phyloP scores from a whole-genome alignment of 768 basidiomycete genomes.

The Tulasnella sp. region DNA sequence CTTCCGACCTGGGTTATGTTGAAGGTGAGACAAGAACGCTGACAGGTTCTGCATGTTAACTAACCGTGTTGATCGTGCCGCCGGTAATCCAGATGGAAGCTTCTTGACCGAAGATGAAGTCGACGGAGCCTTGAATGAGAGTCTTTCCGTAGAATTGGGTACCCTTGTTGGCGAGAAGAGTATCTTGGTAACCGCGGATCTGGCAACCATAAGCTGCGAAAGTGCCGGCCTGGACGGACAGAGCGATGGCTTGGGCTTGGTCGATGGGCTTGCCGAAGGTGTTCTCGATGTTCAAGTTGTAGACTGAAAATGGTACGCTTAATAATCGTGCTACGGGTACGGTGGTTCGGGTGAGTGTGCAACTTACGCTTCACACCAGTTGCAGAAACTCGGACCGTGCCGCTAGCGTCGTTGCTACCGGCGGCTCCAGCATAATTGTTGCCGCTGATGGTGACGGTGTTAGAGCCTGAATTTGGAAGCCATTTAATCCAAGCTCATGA shows the following conservation, averaged over 20 bases:
- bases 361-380: constrained; percentile 34
- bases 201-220: constrained; percentile 34
- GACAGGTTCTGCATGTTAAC: not conserved
- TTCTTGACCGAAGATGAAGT: constrained; percentile 35
- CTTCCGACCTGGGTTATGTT: constrained; percentile 17
- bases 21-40: not conserved
- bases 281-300: constrained; percentile 36
- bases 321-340: not conserved
- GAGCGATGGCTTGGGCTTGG: constrained; percentile 34
- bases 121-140: constrained; percentile 36
- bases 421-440: constrained; percentile 37
- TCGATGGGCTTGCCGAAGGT: constrained; percentile 33
- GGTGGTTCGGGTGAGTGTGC: not conserved
- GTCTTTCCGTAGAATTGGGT: constrained; percentile 23
- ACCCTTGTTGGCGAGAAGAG: constrained; percentile 14
- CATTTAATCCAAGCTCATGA: not conserved
- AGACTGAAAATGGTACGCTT: not conserved
- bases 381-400: constrained; percentile 36
- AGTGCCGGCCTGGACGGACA: constrained; percentile 28
- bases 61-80: constrained; percentile 29
- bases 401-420: constrained; percentile 37
- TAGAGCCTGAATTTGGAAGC: not conserved
- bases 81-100: constrained; percentile 26
- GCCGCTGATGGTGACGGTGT: constrained; percentile 32
- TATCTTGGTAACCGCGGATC: constrained; percentile 33